These are phyloP conservation scores for Paraleonurus japonicus DNA, from an alignment of 257 asterid species.

Conservation along the genomic window DNA sequence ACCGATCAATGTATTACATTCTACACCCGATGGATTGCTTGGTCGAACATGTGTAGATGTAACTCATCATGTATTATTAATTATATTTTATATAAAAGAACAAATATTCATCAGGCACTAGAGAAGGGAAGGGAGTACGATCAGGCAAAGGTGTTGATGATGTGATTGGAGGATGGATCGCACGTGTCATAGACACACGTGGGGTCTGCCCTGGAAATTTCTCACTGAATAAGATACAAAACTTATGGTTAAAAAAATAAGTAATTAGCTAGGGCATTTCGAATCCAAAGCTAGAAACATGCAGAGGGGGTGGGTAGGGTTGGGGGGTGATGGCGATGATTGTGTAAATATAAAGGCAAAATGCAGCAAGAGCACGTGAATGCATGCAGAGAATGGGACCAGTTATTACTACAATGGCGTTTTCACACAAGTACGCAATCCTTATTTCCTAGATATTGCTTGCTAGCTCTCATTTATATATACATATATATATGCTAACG, in stretches of 20 bases:
- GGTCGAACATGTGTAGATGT: not conserved
- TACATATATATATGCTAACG: not conserved
- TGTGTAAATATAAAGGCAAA: slow-evolving; percentile 44
- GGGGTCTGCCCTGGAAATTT: slow-evolving; percentile 46
- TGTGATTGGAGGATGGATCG: slow-evolving; percentile 48
- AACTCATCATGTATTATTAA: not conserved
- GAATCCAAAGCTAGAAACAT: slow-evolving; percentile 58
- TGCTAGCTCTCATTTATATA: not conserved
- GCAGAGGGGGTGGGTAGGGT: slow-evolving; percentile 5
- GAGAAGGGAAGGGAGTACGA: not conserved
- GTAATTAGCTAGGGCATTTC: slow-evolving; percentile 20
- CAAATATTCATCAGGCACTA: not conserved
- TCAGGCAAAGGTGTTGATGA: slow-evolving; percentile 24
- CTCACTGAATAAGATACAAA: not conserved
- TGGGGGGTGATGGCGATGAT: slow-evolving; percentile 35
- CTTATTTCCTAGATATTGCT: not conserved
- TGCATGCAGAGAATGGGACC: slow-evolving; percentile 73
- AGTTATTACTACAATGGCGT: slow-evolving; percentile 37
- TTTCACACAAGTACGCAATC: slow-evolving; percentile 20
- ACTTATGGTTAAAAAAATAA: not conserved
- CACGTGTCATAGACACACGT: slow-evolving; percentile 67
- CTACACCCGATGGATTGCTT: too few relatives aligned
- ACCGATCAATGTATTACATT: too few relatives aligned
- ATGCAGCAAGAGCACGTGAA: slow-evolving; percentile 66
- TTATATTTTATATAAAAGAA: not conserved